phyloP scores from a whole-genome alignment of 148 eudicot genomes.

The Vaccinium myrtillus region DNA sequence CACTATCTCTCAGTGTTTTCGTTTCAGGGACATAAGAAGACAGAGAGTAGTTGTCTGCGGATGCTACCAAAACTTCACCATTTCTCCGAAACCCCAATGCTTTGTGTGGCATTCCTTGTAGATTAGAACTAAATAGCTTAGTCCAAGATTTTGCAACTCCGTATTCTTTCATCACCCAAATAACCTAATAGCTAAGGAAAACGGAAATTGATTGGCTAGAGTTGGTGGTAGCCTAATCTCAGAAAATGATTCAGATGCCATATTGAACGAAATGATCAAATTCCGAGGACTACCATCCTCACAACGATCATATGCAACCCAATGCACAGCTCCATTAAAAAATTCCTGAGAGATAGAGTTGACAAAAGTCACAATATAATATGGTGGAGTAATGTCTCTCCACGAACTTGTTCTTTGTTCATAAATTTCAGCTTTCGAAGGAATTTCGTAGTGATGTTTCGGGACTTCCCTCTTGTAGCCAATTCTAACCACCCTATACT shows the following conservation, averaged over 20 bases:
- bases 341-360: slow-evolving; percentile 25
- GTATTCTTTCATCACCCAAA: slow-evolving; percentile 37
- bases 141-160: slow-evolving; percentile 32
- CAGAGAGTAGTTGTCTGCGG: neutral
- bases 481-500: neutral
- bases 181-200: neutral
- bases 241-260: slow-evolving; percentile 20
- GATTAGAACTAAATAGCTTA: slow-evolving; percentile 13
- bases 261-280: slow-evolving; percentile 24
- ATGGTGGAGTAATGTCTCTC: slow-evolving; percentile 14
- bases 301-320: slow-evolving; percentile 16
- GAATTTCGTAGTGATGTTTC: neutral
- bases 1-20: slow-evolving; percentile 12
- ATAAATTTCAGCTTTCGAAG: neutral
- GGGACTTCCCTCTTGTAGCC: neutral
- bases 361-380: neutral
- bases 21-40: slow-evolving; percentile 23
- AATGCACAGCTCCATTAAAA: slow-evolving; percentile 32
- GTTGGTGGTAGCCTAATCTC: slow-evolving; percentile 15
- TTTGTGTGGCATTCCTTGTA: neutral
- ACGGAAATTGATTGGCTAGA: neutral
- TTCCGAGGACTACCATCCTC: neutral
- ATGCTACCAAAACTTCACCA: slow-evolving; percentile 26
- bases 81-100: slow-evolving; percentile 25
- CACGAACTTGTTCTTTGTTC: slow-evolving; percentile 15